phyloP scores from a whole-genome alignment of 1,139 yeast species.

The Magnusiomyces sp. region DNA sequence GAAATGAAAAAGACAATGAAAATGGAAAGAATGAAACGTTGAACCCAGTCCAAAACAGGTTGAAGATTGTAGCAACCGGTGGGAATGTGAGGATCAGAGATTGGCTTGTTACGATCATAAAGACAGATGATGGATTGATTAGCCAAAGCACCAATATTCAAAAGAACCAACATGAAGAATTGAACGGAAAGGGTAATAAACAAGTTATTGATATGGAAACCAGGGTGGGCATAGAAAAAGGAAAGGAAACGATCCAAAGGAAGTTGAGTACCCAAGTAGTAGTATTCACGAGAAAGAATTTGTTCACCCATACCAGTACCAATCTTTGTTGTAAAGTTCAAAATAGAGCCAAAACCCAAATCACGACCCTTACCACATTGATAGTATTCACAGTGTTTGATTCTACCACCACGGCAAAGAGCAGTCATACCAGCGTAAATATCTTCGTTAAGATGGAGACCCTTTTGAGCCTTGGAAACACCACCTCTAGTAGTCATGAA shows the following conservation, averaged over 20 bases:
- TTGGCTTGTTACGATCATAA: constrained; percentile 76
- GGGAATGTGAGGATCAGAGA: constrained; percentile 79
- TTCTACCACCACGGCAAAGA: constrained; percentile 94
- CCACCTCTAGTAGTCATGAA: constrained; percentile 99
- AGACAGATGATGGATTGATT: constrained; percentile 83
- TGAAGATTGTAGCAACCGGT: constrained; percentile 86
- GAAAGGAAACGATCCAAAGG: constrained; percentile 96
- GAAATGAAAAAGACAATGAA: constrained; percentile 98
- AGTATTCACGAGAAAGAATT: constrained; percentile 96
- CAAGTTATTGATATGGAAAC: constrained; percentile 96
- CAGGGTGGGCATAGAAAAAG: constrained; percentile 97
- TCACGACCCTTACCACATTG: constrained; percentile 99
- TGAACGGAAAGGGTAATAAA: constrained; percentile 93
- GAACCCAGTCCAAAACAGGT: constrained; percentile 93
- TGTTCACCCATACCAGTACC: constrained; percentile 99
- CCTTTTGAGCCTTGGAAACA: constrained; percentile 98
- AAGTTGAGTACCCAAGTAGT: constrained; percentile 92
- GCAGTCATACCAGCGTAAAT: constrained; percentile 99
- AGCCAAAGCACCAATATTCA: constrained; percentile 84
- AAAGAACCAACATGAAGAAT: constrained; percentile 81
- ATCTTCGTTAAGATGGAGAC: constrained; percentile 97
- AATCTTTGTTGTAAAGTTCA: constrained; percentile 97
- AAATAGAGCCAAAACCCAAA: constrained; percentile 97
- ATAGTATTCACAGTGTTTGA: constrained; percentile 97
- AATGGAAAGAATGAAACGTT: constrained; percentile 94